phyloP scores from a whole-genome alignment of 495 filamentous ascomycete genomes.

The Aspergillus panamensis region DNA sequence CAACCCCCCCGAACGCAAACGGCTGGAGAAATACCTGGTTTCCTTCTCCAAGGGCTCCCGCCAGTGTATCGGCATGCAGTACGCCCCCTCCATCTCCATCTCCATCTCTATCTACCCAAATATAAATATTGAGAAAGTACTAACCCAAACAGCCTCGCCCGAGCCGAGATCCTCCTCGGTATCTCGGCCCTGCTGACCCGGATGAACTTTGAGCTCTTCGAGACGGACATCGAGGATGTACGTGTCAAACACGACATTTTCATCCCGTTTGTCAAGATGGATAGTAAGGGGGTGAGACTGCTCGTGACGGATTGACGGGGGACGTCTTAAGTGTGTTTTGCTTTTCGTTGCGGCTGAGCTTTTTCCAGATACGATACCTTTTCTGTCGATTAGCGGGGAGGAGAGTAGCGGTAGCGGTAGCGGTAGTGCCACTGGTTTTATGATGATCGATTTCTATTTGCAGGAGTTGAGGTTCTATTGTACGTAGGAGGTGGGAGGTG shows the following conservation, averaged over 20 bases:
- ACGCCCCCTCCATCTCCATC: conserved; percentile 6
- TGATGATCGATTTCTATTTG: too few relatives aligned
- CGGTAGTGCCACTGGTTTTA: too few relatives aligned
- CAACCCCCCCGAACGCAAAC: conserved; percentile 25
- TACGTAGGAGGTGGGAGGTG: too few relatives aligned
- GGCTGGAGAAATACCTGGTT: conserved; percentile 45
- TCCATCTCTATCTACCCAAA: not conserved
- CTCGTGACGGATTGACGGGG: conserved; percentile 10
- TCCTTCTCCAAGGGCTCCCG: conserved; percentile 47
- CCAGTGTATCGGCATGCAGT: conserved; percentile 50
- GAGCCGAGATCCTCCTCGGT: conserved; percentile 33
- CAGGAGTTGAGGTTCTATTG: too few relatives aligned
- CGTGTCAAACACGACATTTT: conserved; percentile 23
- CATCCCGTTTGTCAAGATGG: conserved; percentile 15
- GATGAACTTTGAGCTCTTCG: conserved; percentile 35
- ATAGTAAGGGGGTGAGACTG: conserved; percentile 14
- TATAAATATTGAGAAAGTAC: not conserved
- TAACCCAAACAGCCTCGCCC: conserved; percentile 30
- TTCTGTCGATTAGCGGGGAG: too few relatives aligned
- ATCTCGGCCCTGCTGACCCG: conserved; percentile 27
- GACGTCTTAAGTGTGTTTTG: too few relatives aligned
- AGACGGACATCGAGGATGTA: conserved; percentile 37
- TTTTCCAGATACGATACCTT: too few relatives aligned
- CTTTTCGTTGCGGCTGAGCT: too few relatives aligned
- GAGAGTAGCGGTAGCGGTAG: too few relatives aligned